Percentiles rank a stretch among this genome's conserved stretches.
phyloP scores from a whole-genome alignment of 176 grass and related monocot genomes.

The Carex littledalei region DNA sequence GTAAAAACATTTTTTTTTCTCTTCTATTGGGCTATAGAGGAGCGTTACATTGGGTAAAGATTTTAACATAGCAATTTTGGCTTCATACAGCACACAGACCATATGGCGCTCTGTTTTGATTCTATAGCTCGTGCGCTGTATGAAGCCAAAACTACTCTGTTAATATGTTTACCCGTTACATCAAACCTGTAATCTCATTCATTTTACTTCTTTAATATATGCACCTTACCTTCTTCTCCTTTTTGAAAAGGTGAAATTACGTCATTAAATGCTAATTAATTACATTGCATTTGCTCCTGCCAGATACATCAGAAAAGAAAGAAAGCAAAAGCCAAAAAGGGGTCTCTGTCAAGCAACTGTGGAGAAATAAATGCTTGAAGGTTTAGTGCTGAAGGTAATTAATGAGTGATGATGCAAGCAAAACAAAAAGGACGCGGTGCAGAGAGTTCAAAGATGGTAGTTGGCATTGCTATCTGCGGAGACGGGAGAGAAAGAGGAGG shows the following conservation, averaged over 20 bases:
- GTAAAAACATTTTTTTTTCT: neutral
- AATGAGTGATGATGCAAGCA: conserved; percentile 11
- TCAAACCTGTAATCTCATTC: neutral
- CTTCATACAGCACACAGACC: no score
- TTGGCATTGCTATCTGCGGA: neutral
- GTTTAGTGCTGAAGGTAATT: conserved; percentile 15
- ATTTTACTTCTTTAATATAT: neutral
- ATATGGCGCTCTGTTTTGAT: no score
- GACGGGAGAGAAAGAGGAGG: neutral
- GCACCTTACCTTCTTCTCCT: neutral
- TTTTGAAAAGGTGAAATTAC: neutral
- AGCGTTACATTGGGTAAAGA: no score
- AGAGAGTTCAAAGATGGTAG: conserved; percentile 12
- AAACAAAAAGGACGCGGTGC: neutral
- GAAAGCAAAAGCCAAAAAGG: neutral
- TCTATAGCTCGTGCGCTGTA: no score
- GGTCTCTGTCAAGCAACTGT: conserved; percentile 10
- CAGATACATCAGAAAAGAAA: no score
- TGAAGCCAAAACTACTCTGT: no score
- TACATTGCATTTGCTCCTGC: neutral
- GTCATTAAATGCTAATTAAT: neutral
- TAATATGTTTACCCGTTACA: neutral
- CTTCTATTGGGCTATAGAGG: neutral
- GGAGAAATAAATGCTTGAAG: neutral
- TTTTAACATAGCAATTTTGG: no score